Percentiles rank a stretch among this genome's conserved stretches.
Conservation (phyloP, 331 rosid genomes). For the Spiraea crenata region DNA sequence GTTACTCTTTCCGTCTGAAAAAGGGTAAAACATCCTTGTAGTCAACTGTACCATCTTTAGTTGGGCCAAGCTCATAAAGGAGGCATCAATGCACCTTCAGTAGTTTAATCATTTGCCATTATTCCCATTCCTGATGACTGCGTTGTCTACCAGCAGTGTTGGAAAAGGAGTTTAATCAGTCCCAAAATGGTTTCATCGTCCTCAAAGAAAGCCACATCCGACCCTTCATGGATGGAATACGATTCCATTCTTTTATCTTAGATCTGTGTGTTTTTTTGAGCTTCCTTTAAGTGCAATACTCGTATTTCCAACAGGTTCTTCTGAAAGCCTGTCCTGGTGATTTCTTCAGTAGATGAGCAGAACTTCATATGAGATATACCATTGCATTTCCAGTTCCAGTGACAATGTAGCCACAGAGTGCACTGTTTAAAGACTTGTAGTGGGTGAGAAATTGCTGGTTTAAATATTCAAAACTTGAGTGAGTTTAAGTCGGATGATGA, state of each 20-base stretch:
- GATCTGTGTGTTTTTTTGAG: not conserved
- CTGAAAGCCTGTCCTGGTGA: not conserved
- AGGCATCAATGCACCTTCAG: not conserved
- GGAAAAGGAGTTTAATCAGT: not conserved
- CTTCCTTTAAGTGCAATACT: not conserved
- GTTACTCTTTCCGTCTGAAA: not conserved
- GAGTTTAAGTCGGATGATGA: not conserved
- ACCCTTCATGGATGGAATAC: not conserved
- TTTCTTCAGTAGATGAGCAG: not conserved
- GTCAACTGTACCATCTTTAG: not conserved
- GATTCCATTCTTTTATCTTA: not conserved
- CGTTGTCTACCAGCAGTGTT: no score
- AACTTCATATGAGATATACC: not conserved
- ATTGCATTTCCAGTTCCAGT: not conserved
- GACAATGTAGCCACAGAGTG: not conserved
- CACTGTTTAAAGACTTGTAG: not conserved
- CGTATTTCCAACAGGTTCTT: not conserved
- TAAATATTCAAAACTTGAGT: not conserved
- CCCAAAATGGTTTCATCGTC: not conserved
- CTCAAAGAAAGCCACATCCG: slow-evolving; percentile 6
- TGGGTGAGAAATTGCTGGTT: slow-evolving; percentile 2
- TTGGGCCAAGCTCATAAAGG: not conserved
- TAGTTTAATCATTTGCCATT: no score
- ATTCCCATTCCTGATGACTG: not conserved
- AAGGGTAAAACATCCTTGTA: not conserved